Percentiles rank a stretch among this genome's conserved stretches.
phyloP scores from a whole-genome alignment of 148 eudicot genomes.

The Hydrangea macrophylla region DNA sequence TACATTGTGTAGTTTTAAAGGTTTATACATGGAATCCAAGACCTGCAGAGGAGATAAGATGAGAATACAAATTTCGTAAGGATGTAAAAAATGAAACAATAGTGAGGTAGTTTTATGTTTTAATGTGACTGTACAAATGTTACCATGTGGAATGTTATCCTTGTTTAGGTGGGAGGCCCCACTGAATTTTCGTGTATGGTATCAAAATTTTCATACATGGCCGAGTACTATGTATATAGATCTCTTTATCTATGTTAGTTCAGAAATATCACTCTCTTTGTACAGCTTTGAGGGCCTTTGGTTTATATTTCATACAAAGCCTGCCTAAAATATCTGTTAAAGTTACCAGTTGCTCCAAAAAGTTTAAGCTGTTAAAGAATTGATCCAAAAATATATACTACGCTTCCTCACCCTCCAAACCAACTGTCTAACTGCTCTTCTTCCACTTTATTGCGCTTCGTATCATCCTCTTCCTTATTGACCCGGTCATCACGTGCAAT shows the following conservation, averaged over 20 bases:
- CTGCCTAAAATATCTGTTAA: no score
- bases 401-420: no score
- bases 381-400: no score
- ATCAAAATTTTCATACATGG: slow-evolving; percentile 15
- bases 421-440: no score
- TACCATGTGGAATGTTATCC: slow-evolving; percentile 35
- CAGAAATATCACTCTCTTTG: no score
- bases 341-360: no score
- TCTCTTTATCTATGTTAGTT: neutral
- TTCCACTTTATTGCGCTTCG: no score
- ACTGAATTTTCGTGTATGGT: slow-evolving; percentile 35
- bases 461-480: no score
- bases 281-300: no score
- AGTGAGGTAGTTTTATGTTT: slow-evolving; percentile 29
- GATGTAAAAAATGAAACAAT: slow-evolving; percentile 36
- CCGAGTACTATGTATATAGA: neutral
- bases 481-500: no score
- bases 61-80: slow-evolving; percentile 22
- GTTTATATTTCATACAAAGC: no score
- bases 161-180: slow-evolving; percentile 34
- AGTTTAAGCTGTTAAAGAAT: no score
- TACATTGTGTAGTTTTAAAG: slow-evolving; percentile 68
- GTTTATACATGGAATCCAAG: slow-evolving; percentile 55
- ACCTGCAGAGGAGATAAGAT: slow-evolving; percentile 25
- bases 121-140: slow-evolving; percentile 57